Percentiles rank a stretch among this genome's conserved stretches.
Conservation (phyloP, 176 grass and related monocot genomes). For the Triticum dicoccoides region DNA sequence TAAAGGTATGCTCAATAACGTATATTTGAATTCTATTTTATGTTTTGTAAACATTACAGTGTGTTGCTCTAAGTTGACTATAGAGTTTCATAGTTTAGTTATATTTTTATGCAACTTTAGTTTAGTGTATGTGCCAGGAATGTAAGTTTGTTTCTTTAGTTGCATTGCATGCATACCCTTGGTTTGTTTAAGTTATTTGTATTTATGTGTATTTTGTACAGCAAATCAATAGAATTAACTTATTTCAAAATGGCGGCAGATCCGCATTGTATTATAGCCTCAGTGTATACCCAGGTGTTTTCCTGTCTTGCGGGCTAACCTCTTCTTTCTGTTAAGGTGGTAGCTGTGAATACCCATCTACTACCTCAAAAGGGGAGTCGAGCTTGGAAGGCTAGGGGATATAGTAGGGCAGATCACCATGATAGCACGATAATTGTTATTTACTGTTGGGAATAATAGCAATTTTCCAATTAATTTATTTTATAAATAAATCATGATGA, state of each 20-base stretch:
- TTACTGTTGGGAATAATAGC: background rate
- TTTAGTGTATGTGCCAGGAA: background rate
- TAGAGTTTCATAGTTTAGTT: background rate
- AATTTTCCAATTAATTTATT: too few relatives aligned
- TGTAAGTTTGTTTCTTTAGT: background rate
- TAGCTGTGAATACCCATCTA: background rate
- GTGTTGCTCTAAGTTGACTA: background rate
- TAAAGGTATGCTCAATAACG: background rate
- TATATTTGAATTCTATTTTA: background rate
- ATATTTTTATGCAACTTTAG: background rate
- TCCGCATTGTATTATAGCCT: background rate
- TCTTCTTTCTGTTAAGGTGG: background rate
- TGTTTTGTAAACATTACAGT: background rate
- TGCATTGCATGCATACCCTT: background rate
- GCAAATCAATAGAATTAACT: background rate
- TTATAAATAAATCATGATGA: too few relatives aligned
- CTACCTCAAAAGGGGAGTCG: background rate
- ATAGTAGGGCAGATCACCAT: background rate
- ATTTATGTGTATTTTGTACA: background rate
- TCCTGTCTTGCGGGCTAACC: background rate
- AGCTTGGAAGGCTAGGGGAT: background rate
- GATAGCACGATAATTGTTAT: background rate
- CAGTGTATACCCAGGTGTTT: background rate
- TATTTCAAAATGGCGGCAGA: background rate
- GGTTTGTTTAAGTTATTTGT: background rate